These are phyloP conservation scores for Cystoisospora suis DNA, from an alignment of 169 alveolate genomes.

Conservation along the genomic window DNA sequence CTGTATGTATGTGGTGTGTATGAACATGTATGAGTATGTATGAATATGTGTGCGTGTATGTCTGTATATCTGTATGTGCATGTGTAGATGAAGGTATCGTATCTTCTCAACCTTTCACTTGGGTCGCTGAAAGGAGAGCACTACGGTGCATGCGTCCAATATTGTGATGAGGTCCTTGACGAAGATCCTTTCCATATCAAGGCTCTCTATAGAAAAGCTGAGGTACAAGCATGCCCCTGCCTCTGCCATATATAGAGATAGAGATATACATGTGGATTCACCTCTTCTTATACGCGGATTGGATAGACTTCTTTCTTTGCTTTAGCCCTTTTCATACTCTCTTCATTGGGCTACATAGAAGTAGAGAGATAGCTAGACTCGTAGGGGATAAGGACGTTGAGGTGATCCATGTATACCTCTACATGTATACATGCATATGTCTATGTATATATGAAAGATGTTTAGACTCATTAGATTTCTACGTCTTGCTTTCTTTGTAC, in stretches of 20 bases:
- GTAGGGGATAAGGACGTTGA: no score
- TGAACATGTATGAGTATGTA: background rate
- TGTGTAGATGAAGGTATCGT: conserved; percentile 57
- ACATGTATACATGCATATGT: no score
- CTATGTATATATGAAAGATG: no score
- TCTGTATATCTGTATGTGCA: background rate
- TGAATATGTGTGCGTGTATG: background rate
- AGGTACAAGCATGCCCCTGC: conserved; percentile 11
- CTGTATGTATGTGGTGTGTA: no score
- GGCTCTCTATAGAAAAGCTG: conserved; percentile 63
- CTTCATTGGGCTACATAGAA: background rate
- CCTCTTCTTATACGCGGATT: background rate
- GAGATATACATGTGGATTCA: background rate
- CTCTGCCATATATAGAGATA: background rate
- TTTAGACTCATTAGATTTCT: no score
- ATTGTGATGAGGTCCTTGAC: conserved; percentile 58
- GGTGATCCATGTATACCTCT: no score
- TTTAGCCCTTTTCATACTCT: background rate
- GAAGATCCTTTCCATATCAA: conserved; percentile 57
- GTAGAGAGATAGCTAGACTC: no score
- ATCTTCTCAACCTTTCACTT: conserved; percentile 60
- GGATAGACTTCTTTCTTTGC: background rate
- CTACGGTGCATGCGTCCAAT: conserved; percentile 57
- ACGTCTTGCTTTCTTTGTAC: no score
- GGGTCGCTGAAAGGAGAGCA: conserved; percentile 59